These are phyloP conservation scores for Pseudogymnoascus sp. DNA, from an alignment of 2,329 filamentous ascomycete genomes.

Conservation along the genomic window DNA sequence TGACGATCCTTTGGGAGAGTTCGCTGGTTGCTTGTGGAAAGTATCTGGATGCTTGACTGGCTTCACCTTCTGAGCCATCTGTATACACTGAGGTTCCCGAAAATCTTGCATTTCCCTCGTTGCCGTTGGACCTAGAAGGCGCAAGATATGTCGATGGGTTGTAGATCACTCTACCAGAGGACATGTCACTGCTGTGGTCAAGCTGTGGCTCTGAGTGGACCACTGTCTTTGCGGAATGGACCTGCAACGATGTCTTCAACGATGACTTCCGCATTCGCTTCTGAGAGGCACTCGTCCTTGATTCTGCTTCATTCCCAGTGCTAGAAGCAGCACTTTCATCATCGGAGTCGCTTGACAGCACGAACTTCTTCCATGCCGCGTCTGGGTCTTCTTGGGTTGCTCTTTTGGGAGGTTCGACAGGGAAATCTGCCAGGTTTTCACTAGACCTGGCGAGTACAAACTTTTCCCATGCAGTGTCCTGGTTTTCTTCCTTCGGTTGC, in stretches of 20 bases:
- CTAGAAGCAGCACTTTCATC: neutral
- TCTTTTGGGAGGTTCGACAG: neutral
- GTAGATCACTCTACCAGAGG: neutral
- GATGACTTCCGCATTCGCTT: neutral
- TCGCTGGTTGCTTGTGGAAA: neutral
- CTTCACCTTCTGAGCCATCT: neutral
- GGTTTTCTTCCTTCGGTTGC: neutral
- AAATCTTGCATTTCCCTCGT: neutral
- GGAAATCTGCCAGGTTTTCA: neutral
- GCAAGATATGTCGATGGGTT: neutral
- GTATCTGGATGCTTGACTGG: neutral
- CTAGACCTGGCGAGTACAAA: neutral
- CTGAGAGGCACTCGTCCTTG: neutral
- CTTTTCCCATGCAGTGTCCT: neutral
- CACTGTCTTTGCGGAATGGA: neutral
- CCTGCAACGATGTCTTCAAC: neutral
- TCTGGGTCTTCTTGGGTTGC: conserved; percentile 14
- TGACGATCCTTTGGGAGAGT: neutral
- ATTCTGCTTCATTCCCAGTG: neutral
- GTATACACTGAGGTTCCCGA: neutral
- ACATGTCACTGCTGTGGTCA: neutral
- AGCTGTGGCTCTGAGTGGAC: neutral
- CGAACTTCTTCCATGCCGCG: conserved; percentile 26
- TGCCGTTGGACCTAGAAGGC: neutral
- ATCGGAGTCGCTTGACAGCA: conserved; percentile 22